Evolutionary conservation across 1,284 basidiomycete species (phyloP), one percentile per base, ranked within the genome.

Genomic region (Fomitopsis betulina): DNA sequence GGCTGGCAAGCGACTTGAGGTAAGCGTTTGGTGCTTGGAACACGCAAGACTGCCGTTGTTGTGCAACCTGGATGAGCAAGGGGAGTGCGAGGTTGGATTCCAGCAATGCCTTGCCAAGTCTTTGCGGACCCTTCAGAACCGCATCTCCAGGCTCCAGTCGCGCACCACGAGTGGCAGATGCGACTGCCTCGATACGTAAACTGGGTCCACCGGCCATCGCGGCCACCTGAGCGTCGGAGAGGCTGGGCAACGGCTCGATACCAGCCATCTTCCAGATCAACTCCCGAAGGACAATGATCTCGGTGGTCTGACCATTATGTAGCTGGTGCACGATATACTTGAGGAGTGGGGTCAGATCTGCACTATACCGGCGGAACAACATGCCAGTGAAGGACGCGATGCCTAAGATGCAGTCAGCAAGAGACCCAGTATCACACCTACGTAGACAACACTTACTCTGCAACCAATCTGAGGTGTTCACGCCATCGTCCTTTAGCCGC

Each of bases 251-350:
- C 10, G 93, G 92, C 68, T 98, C 91, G 62, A 98, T 93, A 5
- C 93, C 95, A 4, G 93, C 89, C 94, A 98, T 98, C 70, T 95
- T 93, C 79, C 87, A 91, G 58, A 99, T 92, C 55, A 99, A 77
- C 69, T 98, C 95, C 47, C 92, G 86, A 23, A 99, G 78, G 37
- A 99, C 91, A 35, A 96, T 83, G 49, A 99, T 85, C 67, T 98
- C 97, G 19, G 92, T 91, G 1, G 91, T 86, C 69, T 94, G 89
- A 27, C 86, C 86, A 57, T 86, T 86, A 68, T 90, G 84, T 47
- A 99, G 79, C 68, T 96, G 94, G 71, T 98, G 94, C 49, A 91
- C 89, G 62, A 99, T 84, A 67, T 97, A 98, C 72, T 89, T 90
- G 58, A 99, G 75, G 51, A 99, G 79, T 0, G 93, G 89, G 1